Percentiles rank a stretch among this genome's conserved stretches.
Evolutionary conservation across 495 filamentous ascomycete species (phyloP).

Genomic region (Clavariopsis aquatica): DNA sequence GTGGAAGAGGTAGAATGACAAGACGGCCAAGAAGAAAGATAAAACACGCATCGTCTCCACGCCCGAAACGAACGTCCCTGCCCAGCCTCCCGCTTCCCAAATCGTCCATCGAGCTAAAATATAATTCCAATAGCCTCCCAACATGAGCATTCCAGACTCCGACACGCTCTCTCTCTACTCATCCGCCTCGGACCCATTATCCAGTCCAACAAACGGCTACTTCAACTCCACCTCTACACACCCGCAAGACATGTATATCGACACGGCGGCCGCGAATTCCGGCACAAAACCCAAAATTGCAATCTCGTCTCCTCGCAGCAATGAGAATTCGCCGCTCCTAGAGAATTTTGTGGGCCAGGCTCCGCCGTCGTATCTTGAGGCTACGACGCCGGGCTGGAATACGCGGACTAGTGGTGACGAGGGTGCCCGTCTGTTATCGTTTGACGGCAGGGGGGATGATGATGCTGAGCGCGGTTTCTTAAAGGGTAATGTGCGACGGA

Average conservation of each 20-base stretch:
- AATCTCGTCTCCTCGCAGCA: neutral
- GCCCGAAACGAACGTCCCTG: constrained; percentile 18
- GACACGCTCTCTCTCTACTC: neutral
- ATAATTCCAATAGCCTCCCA: neutral
- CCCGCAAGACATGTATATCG: constrained; percentile 22
- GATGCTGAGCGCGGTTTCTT: neutral
- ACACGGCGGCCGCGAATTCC: constrained; percentile 20
- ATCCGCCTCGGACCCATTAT: neutral
- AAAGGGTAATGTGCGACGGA: neutral
- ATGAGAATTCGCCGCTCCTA: neutral
- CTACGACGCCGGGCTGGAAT: constrained; percentile 27
- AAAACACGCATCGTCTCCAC: constrained; percentile 15
- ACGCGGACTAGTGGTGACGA: constrained; percentile 19
- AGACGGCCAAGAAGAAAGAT: neutral
- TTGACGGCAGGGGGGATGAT: neutral
- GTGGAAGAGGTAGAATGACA: neutral
- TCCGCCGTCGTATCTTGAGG: constrained; percentile 25
- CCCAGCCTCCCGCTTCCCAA: too few species aligned
- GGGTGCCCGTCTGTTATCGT: constrained; percentile 11
- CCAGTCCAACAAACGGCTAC: neutral
- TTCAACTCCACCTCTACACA: neutral
- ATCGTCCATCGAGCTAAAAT: too few species aligned
- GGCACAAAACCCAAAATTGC: constrained; percentile 2
- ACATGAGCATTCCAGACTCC: neutral
- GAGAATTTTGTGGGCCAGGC: constrained; percentile 21